Base-by-base conservation (phyloP, 345 rosid genomes). In the Pistacia vera region DNA sequence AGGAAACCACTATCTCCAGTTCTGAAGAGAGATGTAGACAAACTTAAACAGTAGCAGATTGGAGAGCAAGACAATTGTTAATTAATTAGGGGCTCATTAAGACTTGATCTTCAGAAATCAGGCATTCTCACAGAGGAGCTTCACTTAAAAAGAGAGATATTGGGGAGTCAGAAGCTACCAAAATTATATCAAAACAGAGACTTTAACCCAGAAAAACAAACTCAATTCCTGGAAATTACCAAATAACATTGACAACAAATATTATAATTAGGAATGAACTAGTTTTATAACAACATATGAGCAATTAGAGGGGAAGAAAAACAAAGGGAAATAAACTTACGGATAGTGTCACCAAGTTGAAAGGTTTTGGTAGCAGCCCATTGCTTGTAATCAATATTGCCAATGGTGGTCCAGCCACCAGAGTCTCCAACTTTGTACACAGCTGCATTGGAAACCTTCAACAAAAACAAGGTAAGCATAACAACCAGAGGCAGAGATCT, bases 401-500 rank as follows among this genome's bases (percentile, higher is more conserved):
- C 99, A 68, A 90, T 90, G 83, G 93, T 87, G 69, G 98, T 95
- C 99, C 98, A 95, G 51, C 99, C 99, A 51, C 90, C 93, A 36
- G 94, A 74, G 79, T 90, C 96, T 12, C 99, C 97, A 22, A 95
- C 98, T 86, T 89, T 95, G 86, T 93, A 82, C 59, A 86, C 83
- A 0, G 86, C 88, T 55, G 89, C 94, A 66, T 81, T 57, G 70
- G 83, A 80, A 71, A 75, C 78, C 74, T 76, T 74, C 73, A 72
- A 56, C 75, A 66, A 28, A 63, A 73, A 67, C 71, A 73, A 35
- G 66, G 66, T 46, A 18, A 65, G 77, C 65, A 74, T 71, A 52
- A 74, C 73, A 2, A 80, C 11, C 60, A 84, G 59, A 59, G 69
- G 79, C 74, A 66, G 17, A 9, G 74, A 71, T 79, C 17, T 64